A percentile compares a stretch with the other conserved stretches of the same genome.
Conservation (phyloP, 139 green algal genomes). For the Spirogloea muscicola region DNA sequence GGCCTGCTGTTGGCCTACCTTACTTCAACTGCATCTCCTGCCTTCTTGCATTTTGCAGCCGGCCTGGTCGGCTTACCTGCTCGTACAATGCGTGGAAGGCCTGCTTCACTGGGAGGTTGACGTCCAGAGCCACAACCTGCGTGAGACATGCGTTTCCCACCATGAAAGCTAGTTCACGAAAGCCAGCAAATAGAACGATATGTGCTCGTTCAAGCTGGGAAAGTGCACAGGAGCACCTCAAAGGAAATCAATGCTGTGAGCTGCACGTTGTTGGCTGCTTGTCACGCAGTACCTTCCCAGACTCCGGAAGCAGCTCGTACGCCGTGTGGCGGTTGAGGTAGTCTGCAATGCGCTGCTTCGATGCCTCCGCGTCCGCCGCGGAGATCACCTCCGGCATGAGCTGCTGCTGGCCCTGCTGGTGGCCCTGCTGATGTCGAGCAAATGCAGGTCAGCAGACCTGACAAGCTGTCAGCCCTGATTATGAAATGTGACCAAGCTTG, state of each 20-base stretch:
- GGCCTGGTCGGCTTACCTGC: conserved; percentile 13
- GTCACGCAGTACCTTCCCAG: conserved; percentile 86
- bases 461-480: too few species aligned
- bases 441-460: too few species aligned
- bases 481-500: too few species aligned
- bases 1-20: too few species aligned
- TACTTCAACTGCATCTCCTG: not conserved
- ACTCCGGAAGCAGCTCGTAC: conserved; percentile 96
- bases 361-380: conserved; percentile 26
- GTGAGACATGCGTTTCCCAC: too few species aligned
- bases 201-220: too few species aligned
- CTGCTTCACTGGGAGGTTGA: conserved; percentile 84
- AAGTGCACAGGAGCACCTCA: too few species aligned
- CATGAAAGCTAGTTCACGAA: too few species aligned
- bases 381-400: conserved; percentile 1
- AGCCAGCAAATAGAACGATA: too few species aligned
- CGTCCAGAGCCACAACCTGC: conserved; percentile 85
- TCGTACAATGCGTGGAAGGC: conserved; percentile 97
- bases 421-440: not conserved
- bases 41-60: not conserved
- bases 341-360: conserved; percentile 53
- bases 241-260: too few species aligned
- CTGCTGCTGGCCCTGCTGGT: not conserved
- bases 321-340: conserved; percentile 86
- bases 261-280: too few species aligned